Evolutionary conservation across 768 basidiomycete genomes (phyloP), one percentile per base, ranked within the genome.

Genomic region (Leccinum variicolor): DNA sequence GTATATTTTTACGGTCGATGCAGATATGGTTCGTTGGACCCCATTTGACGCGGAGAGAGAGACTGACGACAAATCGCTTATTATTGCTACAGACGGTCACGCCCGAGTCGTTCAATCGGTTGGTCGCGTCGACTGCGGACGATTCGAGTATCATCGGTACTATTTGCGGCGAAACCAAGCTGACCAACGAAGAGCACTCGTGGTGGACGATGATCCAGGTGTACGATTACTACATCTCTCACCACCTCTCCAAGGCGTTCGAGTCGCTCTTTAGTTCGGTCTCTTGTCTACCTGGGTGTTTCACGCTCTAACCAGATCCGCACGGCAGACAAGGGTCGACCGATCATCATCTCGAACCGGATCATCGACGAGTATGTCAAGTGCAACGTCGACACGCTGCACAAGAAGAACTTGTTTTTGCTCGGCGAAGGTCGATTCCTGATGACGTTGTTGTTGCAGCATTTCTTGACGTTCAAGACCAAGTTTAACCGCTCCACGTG

Each of bases 131-230:
- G 29, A 81, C 88, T 15, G 84, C 92, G 3, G 94, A 97, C 62
- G 94, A 97, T 64, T 88, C 87, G 2, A 82, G 81, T 54, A 88
- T 97, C 68, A 95, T 97, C 57, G 94, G 94, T n/a, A n/a, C n/a
- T 29, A 89, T 97, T 53, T 97, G 94, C 58, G 94, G 94, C 23
- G 94, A 97, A 73, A 97, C 94, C 7, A 94, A 92, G 69, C 79
- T 98, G 15, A 81, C 86, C 62, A 98, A 97, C 71, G 94, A 95
- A 68, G 87, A 94, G 63, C 85, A 85, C 47, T 97, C 94, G 4
- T 94, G 95, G 88, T 98, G 96, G 86, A 98, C 96, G 15, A 97
- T 98, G 94, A 96, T 97, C 56, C 95, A 97, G 76, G 83, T 96
- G 9, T 94, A 96, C 77, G 92, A 95, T 64, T 96, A 96, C 76